phyloP scores from a whole-genome alignment of 441 rosid genomes.

The Metrosideros polymorpha region DNA sequence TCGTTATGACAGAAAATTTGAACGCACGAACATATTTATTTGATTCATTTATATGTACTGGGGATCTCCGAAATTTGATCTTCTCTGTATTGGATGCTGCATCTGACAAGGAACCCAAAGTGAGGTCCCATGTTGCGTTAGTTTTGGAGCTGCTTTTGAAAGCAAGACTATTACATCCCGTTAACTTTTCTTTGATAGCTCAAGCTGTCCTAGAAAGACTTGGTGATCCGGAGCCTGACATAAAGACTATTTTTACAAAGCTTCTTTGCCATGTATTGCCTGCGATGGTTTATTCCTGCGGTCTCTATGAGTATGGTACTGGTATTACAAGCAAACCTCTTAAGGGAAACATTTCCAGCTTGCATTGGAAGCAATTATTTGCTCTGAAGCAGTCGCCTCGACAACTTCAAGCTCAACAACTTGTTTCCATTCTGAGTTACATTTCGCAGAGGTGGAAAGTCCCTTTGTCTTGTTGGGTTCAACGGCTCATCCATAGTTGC shows the following conservation, averaged over 20 bases:
- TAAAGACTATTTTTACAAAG: slow-evolving; percentile 58
- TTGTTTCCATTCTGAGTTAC: slow-evolving; percentile 91
- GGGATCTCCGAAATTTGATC: slow-evolving; percentile 38
- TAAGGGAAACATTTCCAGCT: slow-evolving; percentile 30
- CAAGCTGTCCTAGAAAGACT: slow-evolving; percentile 73
- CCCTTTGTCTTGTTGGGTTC: slow-evolving; percentile 90
- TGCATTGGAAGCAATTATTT: slow-evolving; percentile 93
- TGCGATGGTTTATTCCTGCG: slow-evolving; percentile 45
- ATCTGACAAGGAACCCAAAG: slow-evolving; percentile 80
- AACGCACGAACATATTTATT: slow-evolving; percentile 21
- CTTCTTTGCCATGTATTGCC: slow-evolving; percentile 76
- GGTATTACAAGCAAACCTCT: slow-evolving; percentile 37
- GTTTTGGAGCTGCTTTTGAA: slow-evolving; percentile 75
- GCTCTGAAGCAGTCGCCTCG: slow-evolving; percentile 70
- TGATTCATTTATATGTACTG: slow-evolving; percentile 44
- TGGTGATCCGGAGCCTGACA: slow-evolving; percentile 72
- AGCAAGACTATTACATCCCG: slow-evolving; percentile 62
- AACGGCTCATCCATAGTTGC: slow-evolving; percentile 60
- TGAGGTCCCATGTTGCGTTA: slow-evolving; percentile 62
- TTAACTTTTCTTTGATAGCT: slow-evolving; percentile 46
- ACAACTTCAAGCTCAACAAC: slow-evolving; percentile 89
- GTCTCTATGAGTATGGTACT: slow-evolving; percentile 42
- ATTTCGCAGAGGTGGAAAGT: slow-evolving; percentile 93
- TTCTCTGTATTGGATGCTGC: slow-evolving; percentile 70
- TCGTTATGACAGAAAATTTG: slow-evolving; percentile 33